phyloP scores from a whole-genome alignment of 148 eudicot genomes.

The Limonium bicolor region DNA sequence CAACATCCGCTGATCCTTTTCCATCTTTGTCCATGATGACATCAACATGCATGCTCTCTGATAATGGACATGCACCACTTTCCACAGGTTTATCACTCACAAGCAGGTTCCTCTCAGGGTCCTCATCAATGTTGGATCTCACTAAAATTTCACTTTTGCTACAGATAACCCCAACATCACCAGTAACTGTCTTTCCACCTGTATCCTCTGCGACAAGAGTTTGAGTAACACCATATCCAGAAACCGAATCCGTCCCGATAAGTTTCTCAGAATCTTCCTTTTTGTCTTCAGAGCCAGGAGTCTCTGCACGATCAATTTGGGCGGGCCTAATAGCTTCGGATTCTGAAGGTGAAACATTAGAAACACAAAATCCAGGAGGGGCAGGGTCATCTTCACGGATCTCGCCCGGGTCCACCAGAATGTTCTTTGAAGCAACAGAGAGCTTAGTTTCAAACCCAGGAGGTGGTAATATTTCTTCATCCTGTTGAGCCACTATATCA shows the following conservation, averaged over 20 bases:
- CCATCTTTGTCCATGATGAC: conserved; percentile 2
- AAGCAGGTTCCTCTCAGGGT: neutral
- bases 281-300: conserved; percentile 1
- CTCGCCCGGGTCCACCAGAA: neutral
- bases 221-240: conserved; percentile 12
- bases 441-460: conserved; percentile 25
- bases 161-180: conserved; percentile 1
- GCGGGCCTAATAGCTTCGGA: neutral
- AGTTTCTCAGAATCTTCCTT: conserved; percentile 2
- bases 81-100: conserved; percentile 2
- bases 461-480: conserved; percentile 22
- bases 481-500: conserved; percentile 12
- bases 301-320: neutral
- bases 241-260: conserved; percentile 6
- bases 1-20: conserved; percentile 1
- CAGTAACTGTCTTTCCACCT: neutral
- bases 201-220: conserved; percentile 3
- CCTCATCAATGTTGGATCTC: neutral
- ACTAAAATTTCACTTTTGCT: neutral
- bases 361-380: conserved; percentile 6
- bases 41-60: conserved; percentile 1
- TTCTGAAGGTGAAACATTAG: neutral
- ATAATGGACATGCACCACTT: neutral
- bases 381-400: conserved; percentile 2
- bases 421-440: neutral